These are phyloP conservation scores for Mycena vitilis DNA, from an alignment of 768 basidiomycete genomes.

Conservation along the genomic window DNA sequence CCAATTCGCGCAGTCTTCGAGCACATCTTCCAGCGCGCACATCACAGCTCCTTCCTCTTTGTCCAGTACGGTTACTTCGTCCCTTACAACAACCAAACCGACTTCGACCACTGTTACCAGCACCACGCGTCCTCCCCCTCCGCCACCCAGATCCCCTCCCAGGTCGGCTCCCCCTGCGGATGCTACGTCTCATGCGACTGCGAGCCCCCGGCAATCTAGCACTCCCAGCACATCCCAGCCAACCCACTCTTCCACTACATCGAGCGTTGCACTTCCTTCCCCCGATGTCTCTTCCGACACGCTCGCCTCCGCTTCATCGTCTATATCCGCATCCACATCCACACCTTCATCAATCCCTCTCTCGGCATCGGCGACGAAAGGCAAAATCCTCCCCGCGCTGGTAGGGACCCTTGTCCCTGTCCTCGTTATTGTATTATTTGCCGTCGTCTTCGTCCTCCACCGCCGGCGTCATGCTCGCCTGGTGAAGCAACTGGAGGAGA, in stretches of 20 bases:
- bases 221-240: no score
- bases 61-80: no score
- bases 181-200: no score
- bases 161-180: no score
- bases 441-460: neutral
- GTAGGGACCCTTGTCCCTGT: neutral
- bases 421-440: neutral
- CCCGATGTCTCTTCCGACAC: neutral
- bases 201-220: no score
- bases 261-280: no score
- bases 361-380: neutral
- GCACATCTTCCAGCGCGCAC: neutral
- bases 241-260: no score
- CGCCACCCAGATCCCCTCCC: no score
- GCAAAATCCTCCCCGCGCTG: neutral
- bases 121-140: no score
- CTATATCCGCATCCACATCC: neutral
- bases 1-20: neutral
- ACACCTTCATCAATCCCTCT: neutral
- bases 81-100: no score
- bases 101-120: no score
- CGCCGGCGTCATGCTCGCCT: neutral
- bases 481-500: neutral
- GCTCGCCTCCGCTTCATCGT: neutral
- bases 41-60: neutral